Percentiles rank a stretch among this genome's conserved stretches.
Evolutionary conservation across 2,329 filamentous ascomycete genomes (phyloP).

Genomic region (Aspergillus sp.): DNA sequence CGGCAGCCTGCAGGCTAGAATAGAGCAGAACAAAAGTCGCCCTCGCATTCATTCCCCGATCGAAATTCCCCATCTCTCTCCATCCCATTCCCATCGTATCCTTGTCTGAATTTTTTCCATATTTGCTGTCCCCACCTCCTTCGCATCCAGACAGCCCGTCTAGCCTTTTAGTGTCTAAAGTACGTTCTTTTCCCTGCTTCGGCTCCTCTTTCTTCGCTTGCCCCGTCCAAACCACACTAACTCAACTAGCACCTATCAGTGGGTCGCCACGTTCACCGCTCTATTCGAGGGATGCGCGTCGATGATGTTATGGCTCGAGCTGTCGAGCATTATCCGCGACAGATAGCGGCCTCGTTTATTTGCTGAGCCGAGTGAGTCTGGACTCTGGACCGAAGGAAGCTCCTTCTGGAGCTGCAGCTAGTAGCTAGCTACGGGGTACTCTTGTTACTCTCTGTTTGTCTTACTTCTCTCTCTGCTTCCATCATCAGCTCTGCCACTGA

Average conservation of each 20-base stretch:
- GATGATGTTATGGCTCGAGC: not conserved
- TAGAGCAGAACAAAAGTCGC: not conserved
- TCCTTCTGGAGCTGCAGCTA: not conserved
- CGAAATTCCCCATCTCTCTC: not conserved
- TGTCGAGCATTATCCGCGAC: not conserved
- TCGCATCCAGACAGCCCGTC: not conserved
- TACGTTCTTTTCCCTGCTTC: not conserved
- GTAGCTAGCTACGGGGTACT: not conserved
- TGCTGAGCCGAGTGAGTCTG: not conserved
- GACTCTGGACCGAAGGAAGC: constrained; percentile 1
- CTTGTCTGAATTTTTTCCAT: not conserved
- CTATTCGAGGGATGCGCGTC: not conserved
- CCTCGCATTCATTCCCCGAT: not conserved
- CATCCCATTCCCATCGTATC: not conserved
- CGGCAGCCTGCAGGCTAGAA: not conserved
- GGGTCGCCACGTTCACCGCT: not conserved
- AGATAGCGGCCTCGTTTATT: not conserved
- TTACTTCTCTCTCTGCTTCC: not conserved
- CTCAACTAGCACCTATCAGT: not conserved
- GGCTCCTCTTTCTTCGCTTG: not conserved
- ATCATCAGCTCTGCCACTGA: not conserved
- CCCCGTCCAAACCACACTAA: not conserved
- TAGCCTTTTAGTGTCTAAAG: not conserved
- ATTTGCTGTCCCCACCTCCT: not conserved
- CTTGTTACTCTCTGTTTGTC: not conserved